These are phyloP conservation scores for Leccinum cinnamomeum DNA, from an alignment of 1,284 basidiomycete species.

Conservation along the genomic window DNA sequence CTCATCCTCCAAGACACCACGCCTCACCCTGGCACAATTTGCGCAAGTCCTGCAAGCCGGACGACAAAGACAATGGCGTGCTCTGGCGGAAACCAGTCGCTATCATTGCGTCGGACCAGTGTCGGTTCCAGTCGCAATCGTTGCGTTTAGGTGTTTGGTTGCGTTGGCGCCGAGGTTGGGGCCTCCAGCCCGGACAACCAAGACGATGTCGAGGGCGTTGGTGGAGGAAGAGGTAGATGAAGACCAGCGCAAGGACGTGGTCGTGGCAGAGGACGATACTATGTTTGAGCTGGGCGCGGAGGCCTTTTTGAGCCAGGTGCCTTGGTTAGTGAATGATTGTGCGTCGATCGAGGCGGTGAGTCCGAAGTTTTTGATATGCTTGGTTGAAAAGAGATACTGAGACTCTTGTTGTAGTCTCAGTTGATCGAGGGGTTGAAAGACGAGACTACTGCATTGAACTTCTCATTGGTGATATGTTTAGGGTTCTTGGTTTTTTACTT, in stretches of 20 bases:
- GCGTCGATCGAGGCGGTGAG: not conserved
- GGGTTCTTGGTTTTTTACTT: too few species aligned
- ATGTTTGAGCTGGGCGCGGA: conserved; percentile 9
- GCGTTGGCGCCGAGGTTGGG: not conserved
- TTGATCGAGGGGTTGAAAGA: not conserved
- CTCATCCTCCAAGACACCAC: not conserved
- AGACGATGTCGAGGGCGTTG: not conserved
- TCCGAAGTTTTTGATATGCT: not conserved
- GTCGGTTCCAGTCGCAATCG: conserved; percentile 16
- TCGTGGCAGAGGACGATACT: not conserved
- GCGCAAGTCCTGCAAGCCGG: not conserved
- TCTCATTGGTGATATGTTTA: too few species aligned
- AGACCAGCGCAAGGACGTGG: not conserved
- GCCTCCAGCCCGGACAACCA: not conserved
- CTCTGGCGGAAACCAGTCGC: conserved; percentile 15
- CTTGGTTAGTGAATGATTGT: not conserved
- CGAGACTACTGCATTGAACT: not conserved
- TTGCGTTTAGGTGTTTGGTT: conserved; percentile 20
- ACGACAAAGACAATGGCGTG: not conserved
- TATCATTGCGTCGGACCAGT: conserved; percentile 12
- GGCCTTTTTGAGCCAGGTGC: not conserved
- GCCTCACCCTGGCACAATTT: conserved; percentile 9
- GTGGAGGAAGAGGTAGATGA: not conserved
- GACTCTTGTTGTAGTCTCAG: not conserved
- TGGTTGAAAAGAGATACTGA: not conserved